Percentiles rank a stretch among this genome's conserved stretches.
These are phyloP conservation scores for Barnettozyma salicaria DNA, from an alignment of 805 yeast species.

Conservation along the genomic window DNA sequence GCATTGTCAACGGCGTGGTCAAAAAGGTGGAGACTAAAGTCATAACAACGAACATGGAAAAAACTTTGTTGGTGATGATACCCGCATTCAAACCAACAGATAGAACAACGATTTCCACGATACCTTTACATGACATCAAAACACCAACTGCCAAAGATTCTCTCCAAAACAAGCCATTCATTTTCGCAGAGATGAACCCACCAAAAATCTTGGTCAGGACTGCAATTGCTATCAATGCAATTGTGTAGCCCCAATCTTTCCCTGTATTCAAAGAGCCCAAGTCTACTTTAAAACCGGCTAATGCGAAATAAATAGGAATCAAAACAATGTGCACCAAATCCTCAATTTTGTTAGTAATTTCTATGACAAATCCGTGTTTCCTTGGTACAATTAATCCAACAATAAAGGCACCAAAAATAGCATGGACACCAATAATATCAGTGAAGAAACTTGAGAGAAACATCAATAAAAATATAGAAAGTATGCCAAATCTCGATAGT, in stretches of 20 bases:
- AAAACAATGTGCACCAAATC: slow-evolving; percentile 66
- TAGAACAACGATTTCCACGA: slow-evolving; percentile 76
- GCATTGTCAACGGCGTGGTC: slow-evolving; percentile 70
- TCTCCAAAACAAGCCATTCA: slow-evolving; percentile 61
- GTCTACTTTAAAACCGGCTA: slow-evolving; percentile 70
- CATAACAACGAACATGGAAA: slow-evolving; percentile 80
- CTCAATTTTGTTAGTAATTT: slow-evolving; percentile 68
- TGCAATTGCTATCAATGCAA: slow-evolving; percentile 64
- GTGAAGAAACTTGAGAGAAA: slow-evolving; percentile 71
- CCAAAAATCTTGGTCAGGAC: slow-evolving; percentile 62
- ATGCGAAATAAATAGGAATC: slow-evolving; percentile 74
- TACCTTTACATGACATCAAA: slow-evolving; percentile 84
- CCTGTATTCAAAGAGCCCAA: slow-evolving; percentile 59
- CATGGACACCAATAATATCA: slow-evolving; percentile 80
- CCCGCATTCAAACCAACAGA: slow-evolving; percentile 68
- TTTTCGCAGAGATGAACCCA: slow-evolving; percentile 57
- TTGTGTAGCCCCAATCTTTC: slow-evolving; percentile 70
- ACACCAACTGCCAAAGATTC: slow-evolving; percentile 74
- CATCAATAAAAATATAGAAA: slow-evolving; percentile 48
- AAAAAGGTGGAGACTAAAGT: slow-evolving; percentile 70
- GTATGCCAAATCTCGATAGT: slow-evolving; percentile 57
- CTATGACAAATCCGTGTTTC: slow-evolving; percentile 65
- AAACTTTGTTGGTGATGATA: slow-evolving; percentile 57
- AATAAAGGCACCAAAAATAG: slow-evolving; percentile 80
- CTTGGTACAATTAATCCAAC: slow-evolving; percentile 73